Percentiles rank a stretch among this genome's conserved stretches.
These are phyloP conservation scores for Neonectria punicea DNA, from an alignment of 2,329 filamentous ascomycete species.

Conservation along the genomic window DNA sequence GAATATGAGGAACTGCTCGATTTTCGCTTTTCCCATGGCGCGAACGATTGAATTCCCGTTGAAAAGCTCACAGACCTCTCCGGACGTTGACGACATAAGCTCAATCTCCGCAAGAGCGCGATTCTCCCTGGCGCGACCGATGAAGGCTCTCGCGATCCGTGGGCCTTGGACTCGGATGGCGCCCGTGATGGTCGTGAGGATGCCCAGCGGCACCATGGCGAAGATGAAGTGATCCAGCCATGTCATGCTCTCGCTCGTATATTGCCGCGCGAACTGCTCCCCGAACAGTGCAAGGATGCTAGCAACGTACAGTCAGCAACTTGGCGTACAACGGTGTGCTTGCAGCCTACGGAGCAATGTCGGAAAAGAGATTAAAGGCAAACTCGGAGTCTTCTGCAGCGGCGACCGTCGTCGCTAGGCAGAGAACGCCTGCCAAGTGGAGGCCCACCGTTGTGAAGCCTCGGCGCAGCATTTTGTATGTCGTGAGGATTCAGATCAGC, in stretches of 20 bases:
- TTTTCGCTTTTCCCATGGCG: background rate
- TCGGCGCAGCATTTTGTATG: too few species aligned
- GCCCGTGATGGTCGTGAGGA: background rate
- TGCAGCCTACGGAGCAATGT: too few species aligned
- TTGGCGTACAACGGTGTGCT: too few species aligned
- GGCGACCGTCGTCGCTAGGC: too few species aligned
- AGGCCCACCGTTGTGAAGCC: too few species aligned
- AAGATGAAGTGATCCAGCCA: background rate
- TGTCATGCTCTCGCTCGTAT: background rate
- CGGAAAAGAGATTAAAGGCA: too few species aligned
- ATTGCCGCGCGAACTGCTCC: constrained; percentile 3
- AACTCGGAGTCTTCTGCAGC: too few species aligned
- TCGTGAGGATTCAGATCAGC: too few species aligned
- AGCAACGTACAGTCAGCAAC: too few species aligned
- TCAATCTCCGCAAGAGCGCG: background rate
- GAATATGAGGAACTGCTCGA: constrained; percentile 8
- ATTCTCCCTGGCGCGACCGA: background rate
- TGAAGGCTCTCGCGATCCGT: background rate
- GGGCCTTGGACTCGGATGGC: background rate
- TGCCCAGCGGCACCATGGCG: background rate
- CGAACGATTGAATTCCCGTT: constrained; percentile 30
- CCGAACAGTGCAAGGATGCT: background rate
- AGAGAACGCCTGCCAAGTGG: too few species aligned
- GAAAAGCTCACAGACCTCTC: constrained; percentile 43
- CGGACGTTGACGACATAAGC: background rate